Base-by-base conservation (phyloP, 2,329 filamentous ascomycete species). In the Hypoxylon sp. region DNA sequence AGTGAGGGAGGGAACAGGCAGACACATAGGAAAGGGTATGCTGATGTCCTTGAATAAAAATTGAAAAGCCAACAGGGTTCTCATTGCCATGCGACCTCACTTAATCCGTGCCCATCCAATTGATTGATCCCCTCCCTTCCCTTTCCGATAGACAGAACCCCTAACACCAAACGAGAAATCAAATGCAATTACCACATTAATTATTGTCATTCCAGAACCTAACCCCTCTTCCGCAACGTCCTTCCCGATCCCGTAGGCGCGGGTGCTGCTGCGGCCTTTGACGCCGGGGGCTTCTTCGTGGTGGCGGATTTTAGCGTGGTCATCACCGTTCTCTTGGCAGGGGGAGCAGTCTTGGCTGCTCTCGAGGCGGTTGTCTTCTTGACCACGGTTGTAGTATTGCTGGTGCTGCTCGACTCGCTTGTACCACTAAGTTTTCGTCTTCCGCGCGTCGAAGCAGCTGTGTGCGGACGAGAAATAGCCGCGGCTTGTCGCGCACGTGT, bases 361-460 rank as follows among this genome's bases (percentile, higher is more conserved):
- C 73, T 64, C 8, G 68, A 69, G 2, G 73, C 70, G 3, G 73
- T 67, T 19, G 72, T 66, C 12, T 71, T 67, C 31, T 74, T 87
- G 68, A 80, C 80, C 31, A 87, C 76, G 15, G 88, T 83, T 0
- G 87, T 89, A 5, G 82, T 80, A 9, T 80, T 81, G 68, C 85
- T 89, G 4, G 73, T 77, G 46, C 87, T 82, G 61, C 84, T 88
- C 11, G 80, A 76, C 64, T 84, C 84, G 66, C 85, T 88, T 47
- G 75, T 76, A 59, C 73, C 78, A 62, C 86, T 89, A 64, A 74
- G 70, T 67, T 82, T 78, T 54, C 78, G 76, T 46, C 72, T 73
- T 25, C 74, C 78, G 51, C 78, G 76, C 23, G 79, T 80, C 13
- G 72, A 55, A 2, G 62, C 71, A 17, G 73, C 71, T 38, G 70